Evolutionary conservation across 2,329 filamentous ascomycete genomes (phyloP).

Genomic region (Paecilomyces fulvus): DNA sequence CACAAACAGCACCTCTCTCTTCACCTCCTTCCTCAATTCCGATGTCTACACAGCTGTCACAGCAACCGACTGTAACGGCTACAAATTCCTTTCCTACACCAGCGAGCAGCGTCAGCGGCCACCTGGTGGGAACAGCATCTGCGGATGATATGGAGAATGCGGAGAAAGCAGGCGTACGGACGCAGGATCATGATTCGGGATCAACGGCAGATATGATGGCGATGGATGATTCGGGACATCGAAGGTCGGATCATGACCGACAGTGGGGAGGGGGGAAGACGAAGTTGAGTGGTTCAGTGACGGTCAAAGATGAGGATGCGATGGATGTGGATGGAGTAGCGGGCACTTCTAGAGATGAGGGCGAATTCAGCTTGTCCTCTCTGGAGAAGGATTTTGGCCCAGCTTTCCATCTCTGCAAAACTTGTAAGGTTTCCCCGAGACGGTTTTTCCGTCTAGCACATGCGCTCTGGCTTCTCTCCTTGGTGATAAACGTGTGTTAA

Average conservation of each 20-base stretch:
- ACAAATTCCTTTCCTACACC: conserved; percentile 38
- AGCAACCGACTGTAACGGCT: conserved; percentile 31
- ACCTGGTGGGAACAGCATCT: conserved; percentile 20
- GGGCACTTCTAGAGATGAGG: conserved; percentile 11
- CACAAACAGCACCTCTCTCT: conserved; percentile 31
- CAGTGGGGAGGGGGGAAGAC: conserved; percentile 15
- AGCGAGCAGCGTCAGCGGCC: conserved; percentile 36
- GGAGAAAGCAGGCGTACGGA: conserved; percentile 20
- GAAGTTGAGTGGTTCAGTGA: conserved; percentile 9
- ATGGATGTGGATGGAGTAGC: conserved; percentile 33
- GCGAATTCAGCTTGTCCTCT: conserved; percentile 30
- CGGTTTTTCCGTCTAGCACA: conserved; percentile 25
- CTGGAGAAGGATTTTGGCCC: conserved; percentile 39
- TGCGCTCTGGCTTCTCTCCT: conserved; percentile 15
- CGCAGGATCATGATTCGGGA: conserved; percentile 11
- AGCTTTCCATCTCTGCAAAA: conserved; percentile 42
- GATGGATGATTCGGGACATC: conserved; percentile 20
- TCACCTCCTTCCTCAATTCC: conserved; percentile 34
- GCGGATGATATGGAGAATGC: conserved; percentile 26
- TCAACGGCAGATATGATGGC: conserved; percentile 9
- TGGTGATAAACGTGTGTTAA: conserved; percentile 34
- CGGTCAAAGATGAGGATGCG: conserved; percentile 19
- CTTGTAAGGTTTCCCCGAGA: conserved; percentile 41
- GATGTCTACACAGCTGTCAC: conserved; percentile 36
- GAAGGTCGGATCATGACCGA: conserved; percentile 28